Percentiles rank a stretch among this genome's conserved stretches.
These are phyloP conservation scores for Daldinia grandis DNA, from an alignment of 495 filamentous ascomycete genomes.

Conservation along the genomic window DNA sequence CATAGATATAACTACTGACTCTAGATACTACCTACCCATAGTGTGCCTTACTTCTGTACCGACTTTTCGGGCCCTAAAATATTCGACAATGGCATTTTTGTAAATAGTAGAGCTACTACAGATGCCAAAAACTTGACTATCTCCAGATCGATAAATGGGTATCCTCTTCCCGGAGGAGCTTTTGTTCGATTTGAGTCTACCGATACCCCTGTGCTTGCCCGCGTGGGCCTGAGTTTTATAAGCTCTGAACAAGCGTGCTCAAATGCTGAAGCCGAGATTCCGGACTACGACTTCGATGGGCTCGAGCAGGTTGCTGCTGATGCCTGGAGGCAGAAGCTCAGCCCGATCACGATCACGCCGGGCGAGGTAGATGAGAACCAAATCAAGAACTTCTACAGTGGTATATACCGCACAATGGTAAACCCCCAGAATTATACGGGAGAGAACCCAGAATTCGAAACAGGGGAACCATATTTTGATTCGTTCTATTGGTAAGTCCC, in stretches of 20 bases:
- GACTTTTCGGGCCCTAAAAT: conserved; percentile 73
- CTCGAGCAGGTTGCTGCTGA: conserved; percentile 61
- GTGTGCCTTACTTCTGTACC: conserved; percentile 67
- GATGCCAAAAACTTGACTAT: conserved; percentile 64
- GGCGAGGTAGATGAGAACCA: conserved; percentile 61
- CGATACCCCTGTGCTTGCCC: conserved; percentile 61
- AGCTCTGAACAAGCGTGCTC: conserved; percentile 70
- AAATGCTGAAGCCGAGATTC: conserved; percentile 73
- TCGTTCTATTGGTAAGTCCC: conserved; percentile 73
- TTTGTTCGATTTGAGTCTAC: conserved; percentile 64
- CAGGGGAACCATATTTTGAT: conserved; percentile 79
- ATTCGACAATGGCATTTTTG: conserved; percentile 71
- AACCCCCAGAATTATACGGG: conserved; percentile 82
- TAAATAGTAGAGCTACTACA: conserved; percentile 63
- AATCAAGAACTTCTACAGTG: conserved; percentile 73
- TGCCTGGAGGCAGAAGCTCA: conserved; percentile 71
- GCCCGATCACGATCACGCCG: conserved; percentile 64
- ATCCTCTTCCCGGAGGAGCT: conserved; percentile 72
- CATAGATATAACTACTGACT: conserved; percentile 10
- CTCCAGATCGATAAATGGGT: conserved; percentile 67
- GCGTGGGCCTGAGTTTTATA: conserved; percentile 77
- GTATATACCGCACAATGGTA: conserved; percentile 74
- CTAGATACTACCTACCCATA: too few relatives aligned
- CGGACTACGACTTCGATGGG: conserved; percentile 69
- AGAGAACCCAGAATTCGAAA: conserved; percentile 78